phyloP scores from a whole-genome alignment of 345 rosid genomes.

The Toxicodendron radicans region DNA sequence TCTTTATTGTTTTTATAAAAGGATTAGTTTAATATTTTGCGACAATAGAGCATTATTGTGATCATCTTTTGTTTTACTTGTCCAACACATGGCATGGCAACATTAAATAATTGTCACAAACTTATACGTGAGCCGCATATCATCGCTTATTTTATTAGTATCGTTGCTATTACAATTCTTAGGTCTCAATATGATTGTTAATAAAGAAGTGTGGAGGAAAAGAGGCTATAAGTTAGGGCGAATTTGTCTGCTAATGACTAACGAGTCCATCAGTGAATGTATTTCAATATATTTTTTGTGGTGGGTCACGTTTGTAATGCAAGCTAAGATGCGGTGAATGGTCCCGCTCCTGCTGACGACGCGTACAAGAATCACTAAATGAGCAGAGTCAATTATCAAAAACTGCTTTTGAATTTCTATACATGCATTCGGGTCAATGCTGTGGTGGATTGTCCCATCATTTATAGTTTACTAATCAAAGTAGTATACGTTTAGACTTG shows the following conservation, averaged over 20 bases:
- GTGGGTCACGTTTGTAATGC: constrained; percentile 3
- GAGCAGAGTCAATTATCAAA: not conserved
- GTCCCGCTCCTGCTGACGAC: not conserved
- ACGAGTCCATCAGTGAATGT: not conserved
- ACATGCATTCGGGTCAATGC: too few species aligned
- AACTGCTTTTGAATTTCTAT: too few species aligned
- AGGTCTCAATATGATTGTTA: not conserved
- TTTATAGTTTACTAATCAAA: not conserved
- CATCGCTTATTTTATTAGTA: too few species aligned
- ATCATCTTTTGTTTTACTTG: too few species aligned
- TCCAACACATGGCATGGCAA: too few species aligned
- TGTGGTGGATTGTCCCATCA: constrained; percentile 2
- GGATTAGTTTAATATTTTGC: not conserved
- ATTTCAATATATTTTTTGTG: not conserved
- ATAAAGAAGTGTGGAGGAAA: not conserved
- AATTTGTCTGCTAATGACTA: not conserved
- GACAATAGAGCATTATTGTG: not conserved
- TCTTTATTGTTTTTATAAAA: not conserved
- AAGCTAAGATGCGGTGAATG: constrained; percentile 11
- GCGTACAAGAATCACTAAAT: not conserved
- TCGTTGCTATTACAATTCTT: too few species aligned
- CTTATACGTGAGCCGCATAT: too few species aligned
- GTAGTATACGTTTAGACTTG: not conserved
- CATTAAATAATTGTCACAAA: not conserved
- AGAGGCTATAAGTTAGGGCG: not conserved